A percentile compares a stretch with the other conserved stretches of the same genome.
These are phyloP conservation scores for Groenewaldozyma tartarivorans DNA, from an alignment of 805 yeast species.

Conservation along the genomic window DNA sequence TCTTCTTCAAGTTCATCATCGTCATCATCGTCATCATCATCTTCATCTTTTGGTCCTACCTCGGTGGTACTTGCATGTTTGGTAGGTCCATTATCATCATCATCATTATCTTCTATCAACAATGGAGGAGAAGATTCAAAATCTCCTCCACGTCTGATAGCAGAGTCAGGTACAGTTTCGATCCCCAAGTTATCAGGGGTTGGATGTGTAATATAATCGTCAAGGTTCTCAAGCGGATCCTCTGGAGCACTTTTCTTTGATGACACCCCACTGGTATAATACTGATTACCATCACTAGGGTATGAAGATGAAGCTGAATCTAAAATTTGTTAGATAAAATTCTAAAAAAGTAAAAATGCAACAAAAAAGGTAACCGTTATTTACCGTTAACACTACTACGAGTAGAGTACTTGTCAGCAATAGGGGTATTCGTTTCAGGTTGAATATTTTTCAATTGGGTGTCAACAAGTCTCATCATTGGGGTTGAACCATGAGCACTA, in stretches of 20 bases:
- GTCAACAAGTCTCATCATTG: neutral
- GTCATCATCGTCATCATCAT: neutral
- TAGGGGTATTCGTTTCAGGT: conserved; percentile 7
- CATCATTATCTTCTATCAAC: neutral
- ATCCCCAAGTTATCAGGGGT: neutral
- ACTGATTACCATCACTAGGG: neutral
- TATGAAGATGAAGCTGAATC: neutral
- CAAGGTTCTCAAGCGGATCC: no score
- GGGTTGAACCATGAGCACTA: no score
- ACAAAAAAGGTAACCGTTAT: neutral
- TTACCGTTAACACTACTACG: neutral
- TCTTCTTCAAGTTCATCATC: neutral
- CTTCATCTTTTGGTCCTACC: no score
- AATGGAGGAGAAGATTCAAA: neutral
- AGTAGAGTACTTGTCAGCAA: conserved; percentile 9
- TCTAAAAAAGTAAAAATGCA: neutral
- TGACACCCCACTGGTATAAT: no score
- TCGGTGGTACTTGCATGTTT: no score
- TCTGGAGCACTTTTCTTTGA: no score
- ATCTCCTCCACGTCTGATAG: neutral
- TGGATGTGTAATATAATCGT: no score
- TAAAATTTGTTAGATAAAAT: neutral
- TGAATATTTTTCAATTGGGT: neutral
- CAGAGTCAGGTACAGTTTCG: neutral
- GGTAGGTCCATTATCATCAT: neutral